These are phyloP conservation scores for Trifolium subterraneum DNA, from an alignment of 306 rosid species.

Conservation along the genomic window DNA sequence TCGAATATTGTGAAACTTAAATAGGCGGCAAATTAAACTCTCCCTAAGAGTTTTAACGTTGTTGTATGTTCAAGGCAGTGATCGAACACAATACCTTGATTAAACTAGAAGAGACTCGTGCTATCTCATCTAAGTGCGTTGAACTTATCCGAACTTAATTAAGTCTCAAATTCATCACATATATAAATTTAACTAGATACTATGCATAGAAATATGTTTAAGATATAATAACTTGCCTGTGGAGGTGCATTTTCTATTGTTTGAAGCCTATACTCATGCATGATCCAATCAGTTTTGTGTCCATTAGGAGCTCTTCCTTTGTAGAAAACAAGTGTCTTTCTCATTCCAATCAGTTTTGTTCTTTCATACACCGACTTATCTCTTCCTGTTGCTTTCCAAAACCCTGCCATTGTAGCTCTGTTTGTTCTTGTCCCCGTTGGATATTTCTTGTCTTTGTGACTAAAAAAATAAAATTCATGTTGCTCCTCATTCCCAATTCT, in stretches of 20 bases:
- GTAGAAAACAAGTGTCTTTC: conserved; percentile 95
- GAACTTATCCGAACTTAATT: not conserved
- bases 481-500: conserved; percentile 95
- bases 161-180: not conserved
- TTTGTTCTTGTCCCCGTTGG: conserved; percentile 99
- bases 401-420: conserved; percentile 89
- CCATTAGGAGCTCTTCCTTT: conserved; percentile 97
- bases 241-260: conserved; percentile 81
- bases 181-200: not conserved
- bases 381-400: conserved; percentile 97
- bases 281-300: conserved; percentile 92
- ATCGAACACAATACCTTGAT: no score
- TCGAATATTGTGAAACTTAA: no score
- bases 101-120: no score
- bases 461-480: conserved; percentile 92
- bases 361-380: conserved; percentile 88
- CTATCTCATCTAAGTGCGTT: no score
- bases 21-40: no score
- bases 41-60: no score
- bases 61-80: no score
- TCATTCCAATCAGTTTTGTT: conserved; percentile 82
- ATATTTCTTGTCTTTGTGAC: conserved; percentile 95
- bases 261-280: conserved; percentile 94
- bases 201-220: not conserved
- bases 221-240: conserved; percentile 60